Evolutionary conservation across 2,329 filamentous ascomycete genomes (phyloP), one percentile per base, ranked within the genome.

Genomic region (Elsinoe fawcettii): DNA sequence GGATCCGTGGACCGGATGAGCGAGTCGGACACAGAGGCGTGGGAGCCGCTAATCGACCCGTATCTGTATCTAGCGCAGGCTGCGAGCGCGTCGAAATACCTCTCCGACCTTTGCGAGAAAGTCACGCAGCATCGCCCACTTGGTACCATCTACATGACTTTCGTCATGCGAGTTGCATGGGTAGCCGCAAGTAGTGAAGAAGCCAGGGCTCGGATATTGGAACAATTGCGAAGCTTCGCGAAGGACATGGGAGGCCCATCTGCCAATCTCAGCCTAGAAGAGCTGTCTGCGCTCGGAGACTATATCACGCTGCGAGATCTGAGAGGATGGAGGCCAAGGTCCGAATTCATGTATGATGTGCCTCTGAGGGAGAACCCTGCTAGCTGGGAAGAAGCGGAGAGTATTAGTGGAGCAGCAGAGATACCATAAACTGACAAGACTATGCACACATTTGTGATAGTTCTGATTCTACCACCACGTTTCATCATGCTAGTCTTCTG

Each of bases 71-170:
- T 53, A 9, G n/a, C 14, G 8, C 32, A 53, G 39, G 49, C 34
- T 8, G 32, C 9, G 8, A 23, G 4, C 11, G 20, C 25, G 3
- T 53, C 49, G 4, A 53, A 53, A n/a, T 53, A 53, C 34, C 34
- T 47, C 12, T 56, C 54, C 11, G 54, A 56, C 20, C 54, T 56
- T 11, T 41, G 23, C n/a, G 54, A 56, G 8, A 56, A 39, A 23
- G 43, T 56, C 30, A 34, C 41, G 8, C 27, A 25, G 16, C 54
- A 56, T 25, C 54, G 54, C 14, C 54, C 54, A 49, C 43, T 56
- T 7, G 54, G 54, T 22, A 47, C 54, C 7, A 46, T 56, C 16
- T 56, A 56, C 54, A 56, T 56, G 54, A 46, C 39, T 16, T 56
- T 47, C 18, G 39, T 36, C 14, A 30, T 56, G 37, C 47, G 41